Evolutionary conservation across 441 rosid species (phyloP), one percentile per base, ranked within the genome.

Genomic region (Eruca vesicaria): DNA sequence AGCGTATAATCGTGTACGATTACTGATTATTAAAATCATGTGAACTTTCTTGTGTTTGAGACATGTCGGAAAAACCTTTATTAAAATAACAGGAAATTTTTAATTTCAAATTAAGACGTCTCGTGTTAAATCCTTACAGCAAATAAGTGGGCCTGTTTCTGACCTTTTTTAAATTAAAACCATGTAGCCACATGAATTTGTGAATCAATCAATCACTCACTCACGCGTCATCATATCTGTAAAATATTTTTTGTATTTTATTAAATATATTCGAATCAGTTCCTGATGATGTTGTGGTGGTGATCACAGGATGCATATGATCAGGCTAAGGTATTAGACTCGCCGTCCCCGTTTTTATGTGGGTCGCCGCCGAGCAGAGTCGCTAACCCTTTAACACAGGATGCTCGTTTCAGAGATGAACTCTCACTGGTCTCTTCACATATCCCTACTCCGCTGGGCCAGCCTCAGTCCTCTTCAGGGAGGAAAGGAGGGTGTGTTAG

Each of bases 321-420:
- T 78, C 84, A 94, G 26, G 70, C 82, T 81, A 89, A 94, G 19
- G 70, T 56, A 68, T 3, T 73, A 78, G 81, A 78, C 78, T 78
- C 81, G 70, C 74, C 74, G 74, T 78, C 81, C 91, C 97, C 97
- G 23, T 92, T 86, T 92, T 89, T 92, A 79, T 84, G 90, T 45
- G 99, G 99, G 91, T 92, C 99, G 81, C 99, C 99, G 84, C 99
- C 99, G 74, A 88, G 93, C 84, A 88, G 99, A 90, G 98, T 92
- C 77, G 85, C 96, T 89, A 95, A 95, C 92, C 99, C 98, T 64
- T 78, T 95, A 87, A 91, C 90, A 80, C 95, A 86, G 43, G 99
- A 95, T 75, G 95, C 93, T 62, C 84, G 89, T 69, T 94, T 94
- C 31, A 80, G 90, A 80, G 91, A 90, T 18, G 92, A 88, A 61